Evolutionary conservation across 1,284 basidiomycete species (phyloP), one percentile per base, ranked within the genome.

Genomic region (Cryptococcus jaspeensis): DNA sequence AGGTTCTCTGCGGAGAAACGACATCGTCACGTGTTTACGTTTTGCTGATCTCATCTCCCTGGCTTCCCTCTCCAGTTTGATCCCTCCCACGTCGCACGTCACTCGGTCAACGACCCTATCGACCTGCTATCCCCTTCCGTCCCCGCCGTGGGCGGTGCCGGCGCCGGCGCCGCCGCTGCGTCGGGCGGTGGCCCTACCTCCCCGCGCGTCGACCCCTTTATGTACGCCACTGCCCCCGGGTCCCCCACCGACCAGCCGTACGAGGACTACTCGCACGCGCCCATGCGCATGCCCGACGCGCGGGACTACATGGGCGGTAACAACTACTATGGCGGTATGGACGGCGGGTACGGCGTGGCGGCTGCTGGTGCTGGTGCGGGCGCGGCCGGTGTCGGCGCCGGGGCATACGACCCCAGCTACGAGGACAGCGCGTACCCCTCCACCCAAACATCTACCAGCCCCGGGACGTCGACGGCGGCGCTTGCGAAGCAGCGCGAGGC

Each of bases 251-350:
- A 56, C 28, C 59, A 58, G 22, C 28, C 39, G 18, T 66, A 66
- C 55, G 65, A 67, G 32, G 67, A 68, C 13, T 65, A 69, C 58
- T 41, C 58, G 2, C 55, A 60, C 39, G 56, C 64, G 20, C 60
- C 65, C 20, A 69, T 73, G 66, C 56, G 62, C 37, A 74, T 76
- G 72, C 74, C 74, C 20, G 74, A 76, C 51, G 68, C 72, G 8
- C 53, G 67, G 28, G 56, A 74, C 55, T 74, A 74, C 65, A 65
- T 66, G 56, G 58, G 44, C 23, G 56, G 58, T 25, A 54, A 55
- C 20, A 54, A 51, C 12, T 59, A 63, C 32, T 61, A 58, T 36
- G 60, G 63, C 43, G 63, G 61, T 35, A 22, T 60, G 43, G 64
- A 68, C 20, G 70, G 63, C 32, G 72, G 66, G 20, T 71, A 67